Evolutionary conservation across 129 eudicot genomes (phyloP).

Genomic region (Arctium lappa): DNA sequence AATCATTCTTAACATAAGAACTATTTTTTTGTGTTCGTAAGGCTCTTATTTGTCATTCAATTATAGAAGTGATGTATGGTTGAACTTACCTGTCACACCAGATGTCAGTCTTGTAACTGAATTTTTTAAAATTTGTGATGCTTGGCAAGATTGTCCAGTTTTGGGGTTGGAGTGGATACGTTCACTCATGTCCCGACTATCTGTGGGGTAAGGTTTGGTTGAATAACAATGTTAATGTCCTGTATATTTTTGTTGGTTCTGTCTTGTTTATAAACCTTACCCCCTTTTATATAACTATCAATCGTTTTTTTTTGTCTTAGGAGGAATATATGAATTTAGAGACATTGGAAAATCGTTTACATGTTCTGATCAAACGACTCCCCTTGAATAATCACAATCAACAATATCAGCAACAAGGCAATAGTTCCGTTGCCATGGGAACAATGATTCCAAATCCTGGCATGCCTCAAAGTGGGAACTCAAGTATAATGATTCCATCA

Average conservation of each 20-base stretch:
- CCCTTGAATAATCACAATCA: slow-evolving; percentile 48
- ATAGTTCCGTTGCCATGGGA: slow-evolving; percentile 56
- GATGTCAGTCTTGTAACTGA: neutral
- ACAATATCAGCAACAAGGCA: slow-evolving; percentile 57
- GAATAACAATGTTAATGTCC: neutral
- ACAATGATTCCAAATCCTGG: slow-evolving; percentile 97
- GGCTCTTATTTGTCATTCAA: too few relatives aligned
- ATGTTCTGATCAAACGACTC: slow-evolving; percentile 42
- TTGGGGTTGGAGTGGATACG: neutral
- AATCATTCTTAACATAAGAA: too few relatives aligned
- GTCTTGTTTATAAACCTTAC: neutral
- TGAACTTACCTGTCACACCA: neutral
- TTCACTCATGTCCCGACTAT: neutral
- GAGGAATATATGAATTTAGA: slow-evolving; percentile 74
- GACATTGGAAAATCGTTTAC: slow-evolving; percentile 74
- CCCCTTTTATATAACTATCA: neutral
- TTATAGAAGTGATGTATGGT: neutral
- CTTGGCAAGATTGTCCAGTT: neutral
- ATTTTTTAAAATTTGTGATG: neutral
- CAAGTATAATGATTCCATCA: slow-evolving; percentile 46
- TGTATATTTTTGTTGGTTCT: neutral
- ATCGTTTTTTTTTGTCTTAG: slow-evolving; percentile 28
- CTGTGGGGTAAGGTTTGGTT: neutral
- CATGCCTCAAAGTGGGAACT: slow-evolving; percentile 68
- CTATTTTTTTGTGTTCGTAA: too few relatives aligned